Evolutionary conservation across 495 filamentous ascomycete species (phyloP), one percentile per base, ranked within the genome.

Genomic region (Poronia punctata): DNA sequence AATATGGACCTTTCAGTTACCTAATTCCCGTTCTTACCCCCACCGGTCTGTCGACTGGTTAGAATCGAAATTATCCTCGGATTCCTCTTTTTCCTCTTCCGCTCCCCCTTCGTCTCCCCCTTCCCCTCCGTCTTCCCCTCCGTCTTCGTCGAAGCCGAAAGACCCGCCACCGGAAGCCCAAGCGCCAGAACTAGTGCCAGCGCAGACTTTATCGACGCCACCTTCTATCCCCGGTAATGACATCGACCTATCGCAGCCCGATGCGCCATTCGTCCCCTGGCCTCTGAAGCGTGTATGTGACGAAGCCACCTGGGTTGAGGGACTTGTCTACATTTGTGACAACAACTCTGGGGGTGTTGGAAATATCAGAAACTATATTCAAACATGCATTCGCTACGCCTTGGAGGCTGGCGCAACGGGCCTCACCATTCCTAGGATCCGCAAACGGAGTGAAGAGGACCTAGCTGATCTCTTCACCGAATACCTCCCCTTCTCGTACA

Each of bases 321-420:
- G 68, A 1, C 24, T 72, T 14, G 54, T 70, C 5, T 74, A 65
- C 30, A 60, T 64, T 15, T 74, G 71, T 51, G 69, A 72, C 51
- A 71, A 72, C 48, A 74, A 72, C 45, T 70, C 68, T 0, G 70
- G 70, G 4, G 71, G 71, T 1, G 64, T 73, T 34, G 69, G 71
- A 4, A 74, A 74, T 32, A 73, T 74, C 24, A 56, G 71, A 35
- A 72, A 71, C 42, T 74, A 67, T 48, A 70, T 75, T 33, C 57
- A 73, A 9, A 71, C 65, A 18, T 75, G 71, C 42, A 30, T 73
- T 5, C 64, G 71, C n/a, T 73, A 69, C 46, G 67, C 61, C 7
- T 59, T 75, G 33, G 71, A 75, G 28, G 70, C 68, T 31, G 71
- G 71, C 19, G 71, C 68, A 14, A 64, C 68, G 3, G 61, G 56